Percentiles rank a stretch among this genome's conserved stretches.
Conservation (phyloP, 345 rosid species). For the Dipteronia sinensis region DNA sequence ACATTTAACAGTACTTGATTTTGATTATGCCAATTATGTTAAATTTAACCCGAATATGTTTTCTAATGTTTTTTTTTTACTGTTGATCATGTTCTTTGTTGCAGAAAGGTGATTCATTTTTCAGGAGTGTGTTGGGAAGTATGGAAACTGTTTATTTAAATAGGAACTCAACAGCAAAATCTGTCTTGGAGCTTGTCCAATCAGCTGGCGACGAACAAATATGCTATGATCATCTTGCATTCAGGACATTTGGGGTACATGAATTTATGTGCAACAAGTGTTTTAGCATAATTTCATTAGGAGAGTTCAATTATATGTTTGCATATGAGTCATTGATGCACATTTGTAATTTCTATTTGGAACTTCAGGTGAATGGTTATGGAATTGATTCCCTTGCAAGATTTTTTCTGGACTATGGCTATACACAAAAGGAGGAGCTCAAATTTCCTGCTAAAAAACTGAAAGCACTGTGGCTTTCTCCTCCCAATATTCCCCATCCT, state of each 20-base stretch:
- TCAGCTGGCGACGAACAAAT: constrained; percentile 53
- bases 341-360: constrained; percentile 3
- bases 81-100: background rate
- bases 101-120: constrained; percentile 64
- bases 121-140: constrained; percentile 63
- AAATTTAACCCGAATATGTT: background rate
- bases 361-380: constrained; percentile 62
- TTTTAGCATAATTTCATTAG: background rate
- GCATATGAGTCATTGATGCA: background rate
- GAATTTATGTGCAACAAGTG: background rate
- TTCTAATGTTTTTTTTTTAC: background rate
- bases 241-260: constrained; percentile 88
- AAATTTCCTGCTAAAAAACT: constrained; percentile 91
- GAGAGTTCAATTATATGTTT: background rate
- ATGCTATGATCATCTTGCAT: constrained; percentile 92
- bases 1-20: background rate
- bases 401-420: constrained; percentile 82
- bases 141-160: constrained; percentile 74
- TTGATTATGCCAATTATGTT: background rate
- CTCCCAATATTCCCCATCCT: constrained; percentile 47
- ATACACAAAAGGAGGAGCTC: constrained; percentile 68
- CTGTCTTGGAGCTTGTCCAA: constrained; percentile 68
- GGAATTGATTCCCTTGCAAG: constrained; percentile 83
- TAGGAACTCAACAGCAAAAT: constrained; percentile 84
- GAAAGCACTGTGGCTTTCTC: constrained; percentile 93